phyloP scores from a whole-genome alignment of 805 yeast species.

The Lachancea kluyveri region DNA sequence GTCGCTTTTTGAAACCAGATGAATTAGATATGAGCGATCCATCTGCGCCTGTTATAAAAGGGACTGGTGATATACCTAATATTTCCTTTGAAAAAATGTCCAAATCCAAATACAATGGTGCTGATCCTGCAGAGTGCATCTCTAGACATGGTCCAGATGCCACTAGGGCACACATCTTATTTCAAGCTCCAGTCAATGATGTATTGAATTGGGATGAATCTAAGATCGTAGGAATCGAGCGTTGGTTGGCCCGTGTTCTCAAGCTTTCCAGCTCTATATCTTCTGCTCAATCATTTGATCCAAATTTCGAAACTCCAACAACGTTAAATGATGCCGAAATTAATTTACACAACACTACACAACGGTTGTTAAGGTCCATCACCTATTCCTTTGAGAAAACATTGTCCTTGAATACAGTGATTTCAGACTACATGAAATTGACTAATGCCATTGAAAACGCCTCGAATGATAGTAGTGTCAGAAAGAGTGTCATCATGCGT shows the following conservation, averaged over 20 bases:
- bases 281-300: slow-evolving; percentile 5
- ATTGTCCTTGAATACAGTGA: slow-evolving; percentile 71
- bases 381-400: slow-evolving; percentile 53
- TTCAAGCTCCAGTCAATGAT: slow-evolving; percentile 85
- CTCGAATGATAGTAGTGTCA: slow-evolving; percentile 32
- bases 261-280: slow-evolving; percentile 10
- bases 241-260: slow-evolving; percentile 72
- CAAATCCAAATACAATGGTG: slow-evolving; percentile 91
- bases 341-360: slow-evolving; percentile 51
- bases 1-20: slow-evolving; percentile 70
- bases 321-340: slow-evolving; percentile 41
- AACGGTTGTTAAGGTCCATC: slow-evolving; percentile 41
- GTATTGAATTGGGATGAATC: slow-evolving; percentile 84
- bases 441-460: slow-evolving; percentile 46
- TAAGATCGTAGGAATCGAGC: slow-evolving; percentile 77
- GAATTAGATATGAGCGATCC: slow-evolving; percentile 50
- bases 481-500: slow-evolving; percentile 39
- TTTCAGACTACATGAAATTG: slow-evolving; percentile 85
- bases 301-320: slow-evolving; percentile 11
- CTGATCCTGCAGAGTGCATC: slow-evolving; percentile 79
- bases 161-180: slow-evolving; percentile 84
- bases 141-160: slow-evolving; percentile 84
- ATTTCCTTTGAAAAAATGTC: slow-evolving; percentile 89
- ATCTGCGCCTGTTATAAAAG: slow-evolving; percentile 39
- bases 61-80: slow-evolving; percentile 45